These are phyloP conservation scores for Trichosporon faecale DNA, from an alignment of 1,284 basidiomycete genomes.

Conservation along the genomic window DNA sequence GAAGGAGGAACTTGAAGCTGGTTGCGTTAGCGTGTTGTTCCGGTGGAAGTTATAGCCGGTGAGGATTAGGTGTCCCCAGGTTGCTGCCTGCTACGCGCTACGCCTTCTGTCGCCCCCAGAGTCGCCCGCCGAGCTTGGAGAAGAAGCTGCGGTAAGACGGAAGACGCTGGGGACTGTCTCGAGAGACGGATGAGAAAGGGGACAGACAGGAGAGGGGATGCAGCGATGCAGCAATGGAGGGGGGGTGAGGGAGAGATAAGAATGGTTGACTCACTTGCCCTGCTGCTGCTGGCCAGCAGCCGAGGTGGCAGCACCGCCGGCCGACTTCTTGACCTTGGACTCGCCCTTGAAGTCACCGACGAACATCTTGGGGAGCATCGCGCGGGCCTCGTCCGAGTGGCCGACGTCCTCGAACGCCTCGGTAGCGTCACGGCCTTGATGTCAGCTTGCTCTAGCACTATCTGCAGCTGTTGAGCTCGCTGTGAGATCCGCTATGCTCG, in stretches of 20 bases:
- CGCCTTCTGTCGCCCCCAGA: neutral
- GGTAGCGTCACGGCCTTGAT: constrained; percentile 77
- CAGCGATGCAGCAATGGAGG: neutral
- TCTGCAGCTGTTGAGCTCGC: neutral
- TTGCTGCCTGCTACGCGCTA: neutral
- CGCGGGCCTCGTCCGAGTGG: constrained; percentile 96
- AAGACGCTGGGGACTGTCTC: neutral
- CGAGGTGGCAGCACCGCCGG: neutral
- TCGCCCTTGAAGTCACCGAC: constrained; percentile 74
- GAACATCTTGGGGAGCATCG: constrained; percentile 71
- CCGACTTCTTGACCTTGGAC: constrained; percentile 36
- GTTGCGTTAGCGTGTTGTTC: neutral
- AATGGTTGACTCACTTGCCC: neutral
- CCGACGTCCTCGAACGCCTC: constrained; percentile 99
- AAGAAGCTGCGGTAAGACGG: neutral
- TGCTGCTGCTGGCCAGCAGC: neutral
- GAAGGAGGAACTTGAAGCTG: constrained; percentile 35
- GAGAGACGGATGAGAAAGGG: too few species aligned
- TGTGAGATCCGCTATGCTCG: neutral
- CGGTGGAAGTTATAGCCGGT: neutral
- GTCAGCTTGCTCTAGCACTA: neutral
- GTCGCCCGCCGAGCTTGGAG: too few species aligned
- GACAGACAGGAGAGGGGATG: too few species aligned
- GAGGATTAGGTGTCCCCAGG: neutral
- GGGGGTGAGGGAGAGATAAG: neutral